phyloP scores from a whole-genome alignment of 345 rosid genomes.

The Punica granatum region DNA sequence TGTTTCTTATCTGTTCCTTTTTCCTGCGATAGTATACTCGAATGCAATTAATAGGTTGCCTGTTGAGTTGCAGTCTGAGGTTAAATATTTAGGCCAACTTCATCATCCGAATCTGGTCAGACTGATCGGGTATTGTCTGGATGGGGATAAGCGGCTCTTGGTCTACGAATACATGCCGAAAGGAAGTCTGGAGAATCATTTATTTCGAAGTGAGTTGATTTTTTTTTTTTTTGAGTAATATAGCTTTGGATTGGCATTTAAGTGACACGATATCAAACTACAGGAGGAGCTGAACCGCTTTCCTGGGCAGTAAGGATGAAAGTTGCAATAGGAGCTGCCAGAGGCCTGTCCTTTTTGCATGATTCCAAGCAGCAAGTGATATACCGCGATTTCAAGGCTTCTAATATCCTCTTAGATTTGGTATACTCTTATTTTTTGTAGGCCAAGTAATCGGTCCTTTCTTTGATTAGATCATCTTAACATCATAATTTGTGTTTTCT shows the following conservation, averaged over 20 bases:
- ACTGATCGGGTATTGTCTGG: constrained; percentile 64
- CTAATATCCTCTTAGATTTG: constrained; percentile 70
- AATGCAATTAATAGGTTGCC: background rate
- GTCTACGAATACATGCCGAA: constrained; percentile 77
- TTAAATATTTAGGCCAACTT: constrained; percentile 60
- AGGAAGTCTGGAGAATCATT: constrained; percentile 74
- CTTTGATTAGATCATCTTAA: too few relatives aligned
- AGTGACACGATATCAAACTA: constrained; percentile 4
- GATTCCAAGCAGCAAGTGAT: constrained; percentile 61
- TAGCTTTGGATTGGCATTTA: background rate
- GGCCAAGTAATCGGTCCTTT: background rate
- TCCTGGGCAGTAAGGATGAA: constrained; percentile 63
- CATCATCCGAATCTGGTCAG: constrained; percentile 76
- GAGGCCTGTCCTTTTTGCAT: constrained; percentile 67
- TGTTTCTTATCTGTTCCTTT: background rate
- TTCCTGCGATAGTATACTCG: background rate
- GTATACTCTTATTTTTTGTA: constrained; percentile 23
- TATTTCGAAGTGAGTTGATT: constrained; percentile 53
- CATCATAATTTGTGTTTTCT: constrained; percentile 2
- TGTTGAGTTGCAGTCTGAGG: constrained; percentile 50
- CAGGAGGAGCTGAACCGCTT: constrained; percentile 50
- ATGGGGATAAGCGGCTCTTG: constrained; percentile 59
- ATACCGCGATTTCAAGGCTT: constrained; percentile 76
- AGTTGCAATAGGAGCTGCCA: constrained; percentile 67
- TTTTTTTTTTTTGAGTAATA: background rate